phyloP scores from a whole-genome alignment of 1,284 basidiomycete genomes.

The Sporisorium exsertum region DNA sequence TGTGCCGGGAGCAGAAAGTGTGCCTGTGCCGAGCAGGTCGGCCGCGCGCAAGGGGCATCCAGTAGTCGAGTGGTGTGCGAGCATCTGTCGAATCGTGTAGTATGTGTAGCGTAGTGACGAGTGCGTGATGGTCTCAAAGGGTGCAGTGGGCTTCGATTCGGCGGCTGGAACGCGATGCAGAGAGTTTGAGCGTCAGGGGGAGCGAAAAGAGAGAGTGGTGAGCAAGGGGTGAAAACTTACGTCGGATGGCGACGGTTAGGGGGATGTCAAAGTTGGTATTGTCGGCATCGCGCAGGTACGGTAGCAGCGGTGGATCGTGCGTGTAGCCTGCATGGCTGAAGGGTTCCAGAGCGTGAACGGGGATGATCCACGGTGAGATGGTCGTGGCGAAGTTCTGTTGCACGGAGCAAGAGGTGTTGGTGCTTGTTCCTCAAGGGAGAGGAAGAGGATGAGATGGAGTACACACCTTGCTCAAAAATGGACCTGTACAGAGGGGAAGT shows the following conservation, averaged over 20 bases:
- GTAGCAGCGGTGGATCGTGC: conserved; percentile 32
- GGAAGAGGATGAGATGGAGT: too few relatives aligned
- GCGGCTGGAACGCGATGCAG: not conserved
- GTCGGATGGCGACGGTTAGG: conserved; percentile 22
- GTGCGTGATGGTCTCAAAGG: conserved; percentile 8
- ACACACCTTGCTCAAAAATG: conserved; percentile 36
- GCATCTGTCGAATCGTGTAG: conserved; percentile 44
- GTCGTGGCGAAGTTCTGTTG: conserved; percentile 48
- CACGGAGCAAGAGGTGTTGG: too few relatives aligned
- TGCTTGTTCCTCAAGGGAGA: too few relatives aligned
- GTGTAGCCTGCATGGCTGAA: conserved; percentile 26
- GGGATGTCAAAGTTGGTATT: conserved; percentile 41
- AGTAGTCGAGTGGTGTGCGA: conserved; percentile 48
- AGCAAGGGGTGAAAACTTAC: not conserved
- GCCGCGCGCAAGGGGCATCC: conserved; percentile 35
- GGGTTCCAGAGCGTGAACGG: conserved; percentile 34
- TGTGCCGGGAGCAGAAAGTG: conserved; percentile 30
- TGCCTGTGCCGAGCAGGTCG: conserved; percentile 43
- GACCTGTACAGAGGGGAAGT: conserved; percentile 9
- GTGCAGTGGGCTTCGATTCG: not conserved
- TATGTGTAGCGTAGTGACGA: conserved; percentile 36
- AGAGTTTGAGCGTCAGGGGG: too few relatives aligned
- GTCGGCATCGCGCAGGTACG: conserved; percentile 32
- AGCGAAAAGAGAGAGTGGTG: not conserved
- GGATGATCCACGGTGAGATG: conserved; percentile 50